A percentile compares a stretch with the other conserved stretches of the same genome.
Evolutionary conservation across 2,329 filamentous ascomycete genomes (phyloP).

Genomic region (Aspergillus sergii): DNA sequence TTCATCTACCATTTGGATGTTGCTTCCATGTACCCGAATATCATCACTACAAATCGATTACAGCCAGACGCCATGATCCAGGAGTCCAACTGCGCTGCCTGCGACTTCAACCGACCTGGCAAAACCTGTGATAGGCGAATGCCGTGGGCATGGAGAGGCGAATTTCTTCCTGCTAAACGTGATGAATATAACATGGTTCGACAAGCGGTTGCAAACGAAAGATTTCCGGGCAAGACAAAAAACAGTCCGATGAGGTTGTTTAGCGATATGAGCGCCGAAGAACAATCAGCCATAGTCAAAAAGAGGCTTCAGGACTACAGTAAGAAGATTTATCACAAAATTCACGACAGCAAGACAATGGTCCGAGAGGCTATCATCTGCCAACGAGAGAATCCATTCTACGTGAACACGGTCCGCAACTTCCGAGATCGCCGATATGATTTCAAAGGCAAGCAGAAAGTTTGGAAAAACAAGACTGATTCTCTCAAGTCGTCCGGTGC

Average conservation of each 20-base stretch:
- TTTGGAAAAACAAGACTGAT: conserved; percentile 97
- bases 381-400: conserved; percentile 96
- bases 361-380: conserved; percentile 97
- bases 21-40: conserved; percentile 99
- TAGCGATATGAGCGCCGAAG: conserved; percentile 76
- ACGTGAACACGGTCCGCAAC: conserved; percentile 92
- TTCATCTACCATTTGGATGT: conserved; percentile 98
- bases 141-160: conserved; percentile 97
- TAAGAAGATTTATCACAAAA: conserved; percentile 99
- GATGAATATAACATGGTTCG: conserved; percentile 99
- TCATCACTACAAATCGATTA: conserved; percentile 98
- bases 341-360: conserved; percentile 90
- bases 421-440: conserved; percentile 98
- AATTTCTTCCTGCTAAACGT: conserved; percentile 91
- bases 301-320: conserved; percentile 91
- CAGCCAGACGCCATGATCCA: conserved; percentile 99
- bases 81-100: conserved; percentile 93
- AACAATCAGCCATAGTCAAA: conserved; percentile 77
- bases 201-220: conserved; percentile 86
- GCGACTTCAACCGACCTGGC: conserved; percentile 95
- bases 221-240: conserved; percentile 78
- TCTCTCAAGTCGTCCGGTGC: conserved; percentile 82
- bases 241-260: conserved; percentile 74
- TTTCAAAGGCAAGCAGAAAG: conserved; percentile 97
- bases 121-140: conserved; percentile 95